Evolutionary conservation across 768 basidiomycete species (phyloP).

Genomic region (Lactarius vividus): DNA sequence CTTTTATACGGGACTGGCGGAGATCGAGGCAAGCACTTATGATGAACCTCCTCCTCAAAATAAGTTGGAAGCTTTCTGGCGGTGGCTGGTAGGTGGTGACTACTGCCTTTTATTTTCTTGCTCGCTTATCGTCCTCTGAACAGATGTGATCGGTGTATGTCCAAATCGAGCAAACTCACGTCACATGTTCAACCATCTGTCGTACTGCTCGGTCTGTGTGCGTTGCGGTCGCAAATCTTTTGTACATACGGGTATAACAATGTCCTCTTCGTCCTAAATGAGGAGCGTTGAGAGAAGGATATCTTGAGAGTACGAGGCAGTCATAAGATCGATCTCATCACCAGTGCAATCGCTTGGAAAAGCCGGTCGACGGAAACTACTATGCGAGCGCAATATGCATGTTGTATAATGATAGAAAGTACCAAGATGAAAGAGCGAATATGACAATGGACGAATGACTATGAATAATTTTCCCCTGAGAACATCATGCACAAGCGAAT

Average conservation of each 20-base stretch:
- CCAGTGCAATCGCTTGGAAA: conserved; percentile 13
- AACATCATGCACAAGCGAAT: conserved; percentile 27
- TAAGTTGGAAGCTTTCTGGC: conserved; percentile 68
- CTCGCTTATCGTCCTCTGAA: neutral
- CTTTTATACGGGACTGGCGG: conserved; percentile 58
- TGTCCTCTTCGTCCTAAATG: neutral
- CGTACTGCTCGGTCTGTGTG: neutral
- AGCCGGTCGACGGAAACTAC: conserved; percentile 11
- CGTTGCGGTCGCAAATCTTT: neutral
- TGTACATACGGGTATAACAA: neutral
- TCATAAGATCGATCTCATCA: conserved; percentile 6
- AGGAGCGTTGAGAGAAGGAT: neutral
- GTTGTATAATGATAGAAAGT: conserved; percentile 28
- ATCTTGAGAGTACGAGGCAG: neutral
- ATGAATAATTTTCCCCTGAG: conserved; percentile 18
- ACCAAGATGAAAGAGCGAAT: conserved; percentile 18
- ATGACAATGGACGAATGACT: conserved; percentile 17
- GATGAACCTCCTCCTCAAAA: conserved; percentile 74
- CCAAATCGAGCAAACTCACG: neutral
- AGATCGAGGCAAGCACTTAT: conserved; percentile 39
- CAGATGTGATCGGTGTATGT: conserved; percentile 10
- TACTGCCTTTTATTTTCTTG: neutral
- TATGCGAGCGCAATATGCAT: conserved; percentile 26
- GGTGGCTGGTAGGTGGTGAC: conserved; percentile 62
- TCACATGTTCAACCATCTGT: neutral